These are phyloP conservation scores for Cyberlindnera maritima DNA, from an alignment of 805 yeast species.

Conservation along the genomic window DNA sequence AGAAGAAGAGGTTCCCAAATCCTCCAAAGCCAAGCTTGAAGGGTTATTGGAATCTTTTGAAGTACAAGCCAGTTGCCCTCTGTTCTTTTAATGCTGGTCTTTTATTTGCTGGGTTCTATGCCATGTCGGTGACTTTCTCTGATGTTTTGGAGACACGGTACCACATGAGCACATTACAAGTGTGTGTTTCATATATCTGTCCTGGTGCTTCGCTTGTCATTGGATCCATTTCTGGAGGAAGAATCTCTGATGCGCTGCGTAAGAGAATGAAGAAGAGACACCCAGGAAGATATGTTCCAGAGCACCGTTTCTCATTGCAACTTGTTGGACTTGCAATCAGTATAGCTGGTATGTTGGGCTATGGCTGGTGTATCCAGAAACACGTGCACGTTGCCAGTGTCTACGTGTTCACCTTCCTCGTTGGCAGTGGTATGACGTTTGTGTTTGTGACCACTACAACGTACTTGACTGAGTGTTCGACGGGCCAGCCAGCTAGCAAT, in stretches of 20 bases:
- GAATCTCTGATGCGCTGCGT: conserved; percentile 40
- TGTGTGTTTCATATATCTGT: conserved; percentile 47
- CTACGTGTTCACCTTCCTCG: conserved; percentile 42
- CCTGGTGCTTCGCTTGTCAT: conserved; percentile 48
- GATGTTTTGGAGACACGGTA: conserved; percentile 38
- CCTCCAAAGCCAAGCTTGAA: conserved; percentile 45
- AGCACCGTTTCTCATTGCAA: conserved; percentile 44
- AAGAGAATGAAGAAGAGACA: conserved; percentile 23
- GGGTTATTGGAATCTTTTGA: conserved; percentile 36
- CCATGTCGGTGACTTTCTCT: conserved; percentile 48
- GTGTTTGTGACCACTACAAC: conserved; percentile 52
- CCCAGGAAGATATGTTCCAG: conserved; percentile 37
- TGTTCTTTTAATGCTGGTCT: conserved; percentile 47
- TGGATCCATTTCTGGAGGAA: conserved; percentile 51
- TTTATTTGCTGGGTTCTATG: conserved; percentile 54
- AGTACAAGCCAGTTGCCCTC: conserved; percentile 42
- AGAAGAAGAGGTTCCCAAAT: conserved; percentile 33
- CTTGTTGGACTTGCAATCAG: conserved; percentile 41
- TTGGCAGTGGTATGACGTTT: conserved; percentile 56
- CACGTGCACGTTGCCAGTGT: conserved; percentile 38
- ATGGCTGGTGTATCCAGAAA: conserved; percentile 49
- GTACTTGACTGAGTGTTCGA: conserved; percentile 48
- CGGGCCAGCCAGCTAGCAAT: conserved; percentile 48
- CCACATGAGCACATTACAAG: conserved; percentile 32
- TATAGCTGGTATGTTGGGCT: conserved; percentile 45